Percentiles rank a stretch among this genome's conserved stretches.
Conservation (phyloP, 2,329 filamentous ascomycete species). For the Clonostachys solani region DNA sequence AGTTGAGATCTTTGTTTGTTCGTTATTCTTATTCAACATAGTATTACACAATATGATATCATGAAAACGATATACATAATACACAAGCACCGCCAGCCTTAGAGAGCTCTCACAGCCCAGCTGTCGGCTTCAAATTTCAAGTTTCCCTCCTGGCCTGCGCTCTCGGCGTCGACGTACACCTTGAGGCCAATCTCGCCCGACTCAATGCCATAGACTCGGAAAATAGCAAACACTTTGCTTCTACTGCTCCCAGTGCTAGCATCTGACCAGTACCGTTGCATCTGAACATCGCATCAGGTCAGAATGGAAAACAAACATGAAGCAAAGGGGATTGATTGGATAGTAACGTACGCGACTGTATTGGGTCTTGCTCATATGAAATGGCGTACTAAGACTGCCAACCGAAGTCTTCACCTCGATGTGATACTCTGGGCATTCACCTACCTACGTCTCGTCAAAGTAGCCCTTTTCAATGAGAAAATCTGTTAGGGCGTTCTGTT, state of each 20-base stretch:
- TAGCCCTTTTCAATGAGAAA: slow-evolving; percentile 25
- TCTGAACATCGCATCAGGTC: too few species aligned
- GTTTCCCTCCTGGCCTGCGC: slow-evolving; percentile 8
- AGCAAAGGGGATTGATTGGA: neutral
- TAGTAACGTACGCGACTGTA: slow-evolving; percentile 27
- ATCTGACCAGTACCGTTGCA: neutral
- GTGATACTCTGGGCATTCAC: slow-evolving; percentile 28
- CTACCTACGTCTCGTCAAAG: slow-evolving; percentile 17
- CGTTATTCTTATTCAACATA: too few species aligned
- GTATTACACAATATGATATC: too few species aligned
- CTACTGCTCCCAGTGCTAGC: neutral
- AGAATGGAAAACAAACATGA: too few species aligned
- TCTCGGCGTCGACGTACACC: slow-evolving; percentile 32
- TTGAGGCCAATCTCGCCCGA: slow-evolving; percentile 18
- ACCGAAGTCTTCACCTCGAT: slow-evolving; percentile 49
- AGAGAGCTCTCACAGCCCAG: slow-evolving; percentile 8
- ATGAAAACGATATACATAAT: too few species aligned
- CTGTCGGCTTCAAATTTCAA: slow-evolving; percentile 14
- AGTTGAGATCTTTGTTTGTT: too few species aligned
- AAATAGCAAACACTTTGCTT: slow-evolving; percentile 29
- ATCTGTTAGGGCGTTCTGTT: slow-evolving; percentile 20
- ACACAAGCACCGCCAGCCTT: too few species aligned
- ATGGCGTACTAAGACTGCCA: slow-evolving; percentile 24
- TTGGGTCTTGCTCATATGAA: slow-evolving; percentile 42
- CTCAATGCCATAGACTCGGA: slow-evolving; percentile 31